Evolutionary conservation across 163 green algal species (phyloP).

Genomic region (Scenedesmus sp.): DNA sequence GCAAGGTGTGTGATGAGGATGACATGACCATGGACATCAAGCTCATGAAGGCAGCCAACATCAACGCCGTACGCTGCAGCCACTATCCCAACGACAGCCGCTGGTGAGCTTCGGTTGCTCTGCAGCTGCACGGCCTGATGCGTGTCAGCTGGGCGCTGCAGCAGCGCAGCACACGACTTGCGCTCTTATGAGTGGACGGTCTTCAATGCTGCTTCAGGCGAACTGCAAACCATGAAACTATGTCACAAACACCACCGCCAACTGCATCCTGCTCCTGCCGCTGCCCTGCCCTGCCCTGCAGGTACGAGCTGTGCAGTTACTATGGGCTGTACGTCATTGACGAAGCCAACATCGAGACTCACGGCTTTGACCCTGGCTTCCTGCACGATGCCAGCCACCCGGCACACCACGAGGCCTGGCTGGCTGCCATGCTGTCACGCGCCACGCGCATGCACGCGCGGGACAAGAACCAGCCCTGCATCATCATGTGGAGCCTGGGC

Average conservation of each 20-base stretch:
- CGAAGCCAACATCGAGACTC: conserved; percentile 98
- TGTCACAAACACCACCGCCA: not conserved
- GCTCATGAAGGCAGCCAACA: conserved; percentile 95
- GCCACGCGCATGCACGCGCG: conserved; percentile 67
- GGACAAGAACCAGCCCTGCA: conserved; percentile 89
- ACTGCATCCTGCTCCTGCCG: not conserved
- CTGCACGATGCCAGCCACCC: conserved; percentile 34
- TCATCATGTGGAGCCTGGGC: conserved; percentile 96
- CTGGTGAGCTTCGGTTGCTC: too few species aligned
- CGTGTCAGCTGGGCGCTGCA: not conserved
- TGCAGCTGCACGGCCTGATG: too few species aligned
- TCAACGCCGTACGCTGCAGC: conserved; percentile 96
- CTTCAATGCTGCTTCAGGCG: too few species aligned
- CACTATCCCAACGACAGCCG: conserved; percentile 97
- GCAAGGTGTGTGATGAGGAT: conserved; percentile 81
- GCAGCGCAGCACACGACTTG: not conserved
- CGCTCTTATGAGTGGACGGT: too few species aligned
- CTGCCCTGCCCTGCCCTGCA: conserved; percentile 31
- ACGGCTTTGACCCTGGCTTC: conserved; percentile 93
- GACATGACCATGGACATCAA: conserved; percentile 91
- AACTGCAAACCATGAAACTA: not conserved
- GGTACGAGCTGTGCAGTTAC: conserved; percentile 92
- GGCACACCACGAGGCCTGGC: conserved; percentile 59
- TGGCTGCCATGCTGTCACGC: conserved; percentile 67
- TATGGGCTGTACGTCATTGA: conserved; percentile 96